Conservation (phyloP, 169 alveolate species). For the Eimeria mitis region DNA sequence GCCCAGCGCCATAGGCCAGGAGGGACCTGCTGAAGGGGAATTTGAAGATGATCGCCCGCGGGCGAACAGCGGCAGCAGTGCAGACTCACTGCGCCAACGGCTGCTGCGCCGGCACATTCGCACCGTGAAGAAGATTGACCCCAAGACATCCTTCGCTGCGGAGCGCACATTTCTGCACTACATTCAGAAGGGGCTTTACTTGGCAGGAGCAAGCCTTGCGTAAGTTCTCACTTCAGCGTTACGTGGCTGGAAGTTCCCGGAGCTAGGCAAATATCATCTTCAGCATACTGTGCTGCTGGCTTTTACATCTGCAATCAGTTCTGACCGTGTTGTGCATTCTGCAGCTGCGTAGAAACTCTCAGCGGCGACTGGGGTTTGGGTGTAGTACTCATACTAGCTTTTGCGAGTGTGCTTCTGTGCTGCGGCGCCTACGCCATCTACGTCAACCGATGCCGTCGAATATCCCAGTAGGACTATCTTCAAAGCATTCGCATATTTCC, state of each 20-base stretch:
- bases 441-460: conserved; percentile 61
- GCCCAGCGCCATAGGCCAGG: conserved; percentile 29
- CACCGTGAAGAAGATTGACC: conserved; percentile 85
- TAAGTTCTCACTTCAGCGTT: conserved; percentile 11
- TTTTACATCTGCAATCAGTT: neutral
- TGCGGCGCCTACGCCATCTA: conserved; percentile 60
- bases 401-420: conserved; percentile 47
- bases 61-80: conserved; percentile 29
- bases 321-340: conserved; percentile 6
- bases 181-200: conserved; percentile 85
- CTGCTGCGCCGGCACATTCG: conserved; percentile 66
- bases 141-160: conserved; percentile 89
- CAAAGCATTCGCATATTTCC: neutral
- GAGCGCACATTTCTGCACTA: conserved; percentile 90
- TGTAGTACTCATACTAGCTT: conserved; percentile 30
- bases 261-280: neutral
- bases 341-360: conserved; percentile 70
- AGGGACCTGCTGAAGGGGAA: conserved; percentile 32
- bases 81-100: conserved; percentile 61
- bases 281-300: neutral
- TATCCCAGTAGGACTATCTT: conserved; percentile 20
- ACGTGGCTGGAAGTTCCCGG: neutral
- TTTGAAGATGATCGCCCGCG: conserved; percentile 7
- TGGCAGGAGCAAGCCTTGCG: conserved; percentile 71
- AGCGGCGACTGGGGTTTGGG: conserved; percentile 53